Evolutionary conservation across 495 filamentous ascomycete genomes (phyloP), one percentile per base, ranked within the genome.

Genomic region (Penicillium psychrofluorescens): DNA sequence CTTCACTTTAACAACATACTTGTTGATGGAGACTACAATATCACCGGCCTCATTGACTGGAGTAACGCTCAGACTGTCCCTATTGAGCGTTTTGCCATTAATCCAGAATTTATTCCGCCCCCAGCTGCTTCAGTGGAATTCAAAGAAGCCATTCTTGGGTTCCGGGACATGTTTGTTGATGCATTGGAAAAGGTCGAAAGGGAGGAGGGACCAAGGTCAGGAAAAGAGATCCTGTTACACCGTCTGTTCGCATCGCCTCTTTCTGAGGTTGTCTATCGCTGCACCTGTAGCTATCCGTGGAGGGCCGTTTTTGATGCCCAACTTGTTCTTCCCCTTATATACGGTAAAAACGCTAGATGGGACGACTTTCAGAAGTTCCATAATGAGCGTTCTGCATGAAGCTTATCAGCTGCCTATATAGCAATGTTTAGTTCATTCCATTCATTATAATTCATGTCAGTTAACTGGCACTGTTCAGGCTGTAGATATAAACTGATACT

Each of bases 31-130:
- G 30, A 40, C 2, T 45, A 11, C 36, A 45, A 40, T 22, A 41
- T 51, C 29, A 51, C 43, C 9, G 48, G 43, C 11, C 10, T 46
- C 2, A 13, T 51, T 2, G 47, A 41, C 30, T 46, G 42, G 47
- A 50, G 47, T 12, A 27, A 43, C 40, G 28, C 32, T 36, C 40
- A 48, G 40, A 48, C 45, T 14, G 40, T 48, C n/a, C 46, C 46
- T 12, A 11, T 43, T 5, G 46, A 48, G 41, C 40, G 46, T 5
- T 48, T 48, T 40, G 35, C 36, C 28, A 29, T 40, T 4, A 48
- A 2, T 36, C 46, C 46, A 30, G 46, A 48, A 38, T 44, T 44
- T 15, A 16, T 46, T 10, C 28, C 36, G 10, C 44, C 44, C 3
- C 35, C 41, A 16, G 35, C 41, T 31, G 43, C 43, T 2, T 36